These are phyloP conservation scores for Phascolomyces articulosus DNA, from an alignment of 371 early-diverging fungal genomes.

Conservation along the genomic window DNA sequence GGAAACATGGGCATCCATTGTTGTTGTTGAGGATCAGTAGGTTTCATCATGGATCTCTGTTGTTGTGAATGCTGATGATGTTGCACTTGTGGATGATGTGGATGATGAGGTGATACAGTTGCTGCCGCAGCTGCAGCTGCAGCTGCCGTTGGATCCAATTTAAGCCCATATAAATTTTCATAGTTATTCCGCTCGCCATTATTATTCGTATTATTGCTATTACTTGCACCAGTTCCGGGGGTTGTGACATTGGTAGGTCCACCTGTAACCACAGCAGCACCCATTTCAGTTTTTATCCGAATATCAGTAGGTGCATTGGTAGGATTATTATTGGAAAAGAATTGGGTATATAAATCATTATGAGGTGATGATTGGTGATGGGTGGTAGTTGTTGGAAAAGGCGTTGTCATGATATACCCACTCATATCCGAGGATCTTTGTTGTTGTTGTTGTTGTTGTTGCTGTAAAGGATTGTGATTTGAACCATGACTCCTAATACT, in stretches of 20 bases:
- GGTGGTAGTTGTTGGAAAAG: background rate
- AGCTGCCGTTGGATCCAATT: background rate
- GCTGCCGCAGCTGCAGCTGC: background rate
- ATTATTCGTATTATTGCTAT: background rate
- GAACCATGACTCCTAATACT: background rate
- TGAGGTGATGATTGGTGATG: constrained; percentile 3
- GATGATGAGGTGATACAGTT: background rate
- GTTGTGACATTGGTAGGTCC: background rate
- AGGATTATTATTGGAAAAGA: constrained; percentile 1
- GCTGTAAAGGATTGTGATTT: background rate
- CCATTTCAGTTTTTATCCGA: constrained; percentile 13
- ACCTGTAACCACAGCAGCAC: background rate
- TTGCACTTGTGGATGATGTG: background rate
- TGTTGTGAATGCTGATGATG: background rate
- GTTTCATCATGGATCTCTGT: background rate
- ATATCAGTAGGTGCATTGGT: background rate
- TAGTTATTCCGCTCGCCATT: background rate
- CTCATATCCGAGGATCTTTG: constrained; percentile 1
- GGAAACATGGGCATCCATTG: background rate
- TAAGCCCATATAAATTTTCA: background rate
- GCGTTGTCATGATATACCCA: background rate
- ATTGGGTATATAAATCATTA: constrained; percentile 11
- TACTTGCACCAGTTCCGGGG: background rate
- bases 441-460: constrained; percentile 11
- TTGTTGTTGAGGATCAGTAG: background rate